These are phyloP conservation scores for Diaporthe sp. DNA, from an alignment of 2,329 filamentous ascomycete genomes.

Conservation along the genomic window DNA sequence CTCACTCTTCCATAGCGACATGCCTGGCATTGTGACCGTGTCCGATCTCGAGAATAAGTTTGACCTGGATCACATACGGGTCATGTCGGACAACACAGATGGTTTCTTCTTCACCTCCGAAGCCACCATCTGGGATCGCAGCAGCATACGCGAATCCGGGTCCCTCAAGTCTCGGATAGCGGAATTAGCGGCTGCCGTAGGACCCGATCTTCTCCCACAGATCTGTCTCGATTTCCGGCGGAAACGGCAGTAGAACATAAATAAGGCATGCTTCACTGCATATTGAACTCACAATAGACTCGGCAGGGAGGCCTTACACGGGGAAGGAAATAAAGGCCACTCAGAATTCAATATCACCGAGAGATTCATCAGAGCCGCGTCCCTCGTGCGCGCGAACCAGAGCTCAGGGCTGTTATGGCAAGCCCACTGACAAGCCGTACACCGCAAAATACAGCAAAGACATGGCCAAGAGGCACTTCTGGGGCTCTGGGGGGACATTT, in stretches of 20 bases:
- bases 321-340: background rate
- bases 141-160: constrained; percentile 58
- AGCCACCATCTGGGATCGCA: constrained; percentile 68
- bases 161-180: constrained; percentile 72
- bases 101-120: constrained; percentile 58
- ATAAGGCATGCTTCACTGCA: background rate
- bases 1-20: constrained; percentile 67
- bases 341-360: background rate
- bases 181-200: constrained; percentile 74
- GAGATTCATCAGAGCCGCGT: background rate
- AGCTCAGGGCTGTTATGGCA: background rate
- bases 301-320: background rate
- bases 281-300: background rate
- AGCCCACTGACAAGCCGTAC: background rate
- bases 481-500: background rate
- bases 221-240: constrained; percentile 68
- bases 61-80: constrained; percentile 68
- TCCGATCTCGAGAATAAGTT: constrained; percentile 60
- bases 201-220: constrained; percentile 65
- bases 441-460: background rate
- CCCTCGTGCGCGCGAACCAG: background rate
- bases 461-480: background rate
- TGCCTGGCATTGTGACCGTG: constrained; percentile 73
- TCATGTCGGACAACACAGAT: constrained; percentile 56
- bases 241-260: constrained; percentile 7